Base-by-base conservation (phyloP, 2,329 filamentous ascomycete species). In the Cladosporium phlei region DNA sequence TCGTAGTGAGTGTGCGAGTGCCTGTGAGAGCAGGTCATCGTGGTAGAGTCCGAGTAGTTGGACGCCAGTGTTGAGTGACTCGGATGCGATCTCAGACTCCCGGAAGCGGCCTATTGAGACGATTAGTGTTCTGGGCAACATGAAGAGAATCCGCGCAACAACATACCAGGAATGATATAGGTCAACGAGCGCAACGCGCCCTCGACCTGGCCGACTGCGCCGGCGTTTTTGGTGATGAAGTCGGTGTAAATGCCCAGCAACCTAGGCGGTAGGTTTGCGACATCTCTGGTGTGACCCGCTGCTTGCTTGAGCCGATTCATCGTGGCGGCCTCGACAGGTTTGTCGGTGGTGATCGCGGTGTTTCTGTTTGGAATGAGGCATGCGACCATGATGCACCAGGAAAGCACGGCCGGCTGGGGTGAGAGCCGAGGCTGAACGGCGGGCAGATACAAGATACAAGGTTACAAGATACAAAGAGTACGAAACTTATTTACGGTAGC, bases 141-240 rank as follows among this genome's bases (percentile, higher is more conserved):
- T n/a, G n/a, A n/a, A n/a, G n/a, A n/a, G n/a, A n/a, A n/a, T n/a
- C n/a, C n/a, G n/a, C n/a, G n/a, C 17, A 42, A 19, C 14, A 55
- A 47, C 64, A 47, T 64, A 82, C 86, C 90, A 48, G 91, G 93
- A 39, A 97, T 93, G 55, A 98, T 89, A 66, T 98, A 98, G 38
- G 91, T 96, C 55, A 98, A 71, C 21, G 89, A 95, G 29, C 93
- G 82, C 62, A 98, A 72, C 11, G 89, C 88, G 53, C 88, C 94
- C 72, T 98, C 93, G 53, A 98, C 91, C 71, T 95, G 90, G 39
- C 88, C 88, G 44, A 98, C 89, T 50, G 94, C 88, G 61, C 88
- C 85, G 51, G 89, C 83, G 66, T 98, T 98, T 71, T 91, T 93
- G 52, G 87, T 86, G 72, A 98, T 91, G 70, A 97, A 96, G 55